phyloP scores from a whole-genome alignment of 306 rosid genomes.

The Arachis hypogaea region DNA sequence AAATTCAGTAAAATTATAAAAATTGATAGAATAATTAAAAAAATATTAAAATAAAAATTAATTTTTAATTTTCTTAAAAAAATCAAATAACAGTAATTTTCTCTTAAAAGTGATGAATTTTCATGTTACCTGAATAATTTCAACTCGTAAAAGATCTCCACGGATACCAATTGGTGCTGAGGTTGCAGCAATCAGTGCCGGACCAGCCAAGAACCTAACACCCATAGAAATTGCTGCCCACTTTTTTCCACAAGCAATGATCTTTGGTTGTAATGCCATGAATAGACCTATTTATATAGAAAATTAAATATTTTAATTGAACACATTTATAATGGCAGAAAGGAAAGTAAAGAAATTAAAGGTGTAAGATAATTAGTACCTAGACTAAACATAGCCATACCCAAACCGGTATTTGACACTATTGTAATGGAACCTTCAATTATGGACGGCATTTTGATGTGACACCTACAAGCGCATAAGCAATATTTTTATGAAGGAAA shows the following conservation, averaged over 20 bases:
- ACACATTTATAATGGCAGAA: neutral
- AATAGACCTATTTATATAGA: constrained; percentile 35
- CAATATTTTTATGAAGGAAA: neutral
- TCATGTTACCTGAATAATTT: constrained; percentile 45
- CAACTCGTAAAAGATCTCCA: constrained; percentile 39
- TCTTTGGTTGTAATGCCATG: constrained; percentile 48
- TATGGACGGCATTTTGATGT: constrained; percentile 41
- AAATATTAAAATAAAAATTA: no score
- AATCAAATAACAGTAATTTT: no score
- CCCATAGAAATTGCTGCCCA: constrained; percentile 34
- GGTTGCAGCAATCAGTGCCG: constrained; percentile 37
- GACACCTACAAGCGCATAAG: constrained; percentile 29
- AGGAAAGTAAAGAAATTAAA: neutral
- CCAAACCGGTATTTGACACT: constrained; percentile 41
- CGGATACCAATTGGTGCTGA: constrained; percentile 36
- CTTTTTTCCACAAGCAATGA: constrained; percentile 45
- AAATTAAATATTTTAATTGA: neutral
- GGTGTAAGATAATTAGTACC: constrained; percentile 32
- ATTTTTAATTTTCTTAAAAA: no score
- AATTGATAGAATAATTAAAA: no score
- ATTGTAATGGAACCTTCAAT: constrained; percentile 38
- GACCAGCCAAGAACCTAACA: constrained; percentile 44
- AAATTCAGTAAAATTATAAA: no score
- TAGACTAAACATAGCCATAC: constrained; percentile 51
- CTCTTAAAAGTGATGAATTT: neutral